Conservation (phyloP, 2,329 filamentous ascomycete genomes). For the Ophiostoma fasciatum region DNA sequence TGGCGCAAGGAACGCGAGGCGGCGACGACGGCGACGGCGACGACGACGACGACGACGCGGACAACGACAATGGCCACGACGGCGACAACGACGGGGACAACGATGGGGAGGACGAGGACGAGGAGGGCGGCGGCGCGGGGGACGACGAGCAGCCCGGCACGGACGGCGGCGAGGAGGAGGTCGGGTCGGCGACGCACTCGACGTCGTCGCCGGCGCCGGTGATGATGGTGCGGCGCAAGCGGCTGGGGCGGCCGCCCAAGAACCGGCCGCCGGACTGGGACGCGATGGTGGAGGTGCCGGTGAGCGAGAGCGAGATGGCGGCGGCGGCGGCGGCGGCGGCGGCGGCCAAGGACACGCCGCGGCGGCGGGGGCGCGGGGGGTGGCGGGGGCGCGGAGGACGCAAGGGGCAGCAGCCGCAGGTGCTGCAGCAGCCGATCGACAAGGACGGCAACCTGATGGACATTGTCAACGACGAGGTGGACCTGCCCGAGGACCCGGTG, state of each 20-base stretch:
- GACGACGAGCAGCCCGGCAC: constrained; percentile 9
- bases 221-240: constrained; percentile 55
- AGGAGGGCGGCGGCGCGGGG: constrained; percentile 28
- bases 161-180: constrained; percentile 21
- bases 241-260: constrained; percentile 76
- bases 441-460: constrained; percentile 87
- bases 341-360: constrained; percentile 29
- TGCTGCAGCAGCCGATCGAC: constrained; percentile 73
- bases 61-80: too few relatives aligned
- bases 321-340: constrained; percentile 4
- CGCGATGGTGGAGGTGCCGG: constrained; percentile 39
- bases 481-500: constrained; percentile 70
- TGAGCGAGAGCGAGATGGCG: constrained; percentile 24
- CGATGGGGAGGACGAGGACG: constrained; percentile 21
- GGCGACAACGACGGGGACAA: constrained; percentile 59
- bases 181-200: constrained; percentile 18
- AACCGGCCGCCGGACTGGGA: constrained; percentile 72
- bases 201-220: constrained; percentile 42
- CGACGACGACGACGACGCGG: constrained; percentile 25
- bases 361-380: constrained; percentile 51
- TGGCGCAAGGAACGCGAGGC: constrained; percentile 24
- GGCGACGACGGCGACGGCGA: constrained; percentile 23
- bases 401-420: constrained; percentile 51
- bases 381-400: constrained; percentile 54
- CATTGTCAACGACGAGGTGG: constrained; percentile 83